Evolutionary conservation across 805 yeast genomes (phyloP).

Genomic region (Sugiyamaella smithiae): DNA sequence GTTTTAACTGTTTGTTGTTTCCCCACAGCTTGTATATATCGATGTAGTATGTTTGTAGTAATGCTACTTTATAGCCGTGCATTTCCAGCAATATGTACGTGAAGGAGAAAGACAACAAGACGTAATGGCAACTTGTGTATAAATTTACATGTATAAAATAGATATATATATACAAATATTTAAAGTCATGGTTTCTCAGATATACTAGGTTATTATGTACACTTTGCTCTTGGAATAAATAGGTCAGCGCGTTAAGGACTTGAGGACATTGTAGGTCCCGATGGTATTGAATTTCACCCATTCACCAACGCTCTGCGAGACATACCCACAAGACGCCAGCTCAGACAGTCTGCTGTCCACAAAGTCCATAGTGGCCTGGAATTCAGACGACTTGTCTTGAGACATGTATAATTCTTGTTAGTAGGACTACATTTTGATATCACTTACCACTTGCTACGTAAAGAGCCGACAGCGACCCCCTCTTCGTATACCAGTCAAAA

Average conservation of each 20-base stretch:
- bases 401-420: slow-evolving; percentile 69
- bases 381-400: slow-evolving; percentile 61
- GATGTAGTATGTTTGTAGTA: no score
- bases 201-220: not conserved
- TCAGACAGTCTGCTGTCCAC: slow-evolving; percentile 57
- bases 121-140: no score
- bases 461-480: slow-evolving; percentile 65
- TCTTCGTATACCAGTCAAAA: slow-evolving; percentile 89
- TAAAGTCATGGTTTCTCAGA: not conserved
- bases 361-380: slow-evolving; percentile 57
- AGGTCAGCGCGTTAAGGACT: slow-evolving; percentile 46
- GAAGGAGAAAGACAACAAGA: no score
- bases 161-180: not conserved
- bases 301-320: slow-evolving; percentile 66
- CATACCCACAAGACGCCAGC: slow-evolving; percentile 53
- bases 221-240: no score
- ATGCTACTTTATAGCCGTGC: no score
- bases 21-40: no score
- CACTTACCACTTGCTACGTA: slow-evolving; percentile 53
- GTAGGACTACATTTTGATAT: not conserved
- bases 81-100: no score
- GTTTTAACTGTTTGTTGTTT: no score
- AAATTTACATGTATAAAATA: no score
- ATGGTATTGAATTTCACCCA: slow-evolving; percentile 71
- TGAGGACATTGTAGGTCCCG: slow-evolving; percentile 61